Base-by-base conservation (phyloP, 176 grass and related monocot genomes). In the Puccinellia tenuiflora region DNA sequence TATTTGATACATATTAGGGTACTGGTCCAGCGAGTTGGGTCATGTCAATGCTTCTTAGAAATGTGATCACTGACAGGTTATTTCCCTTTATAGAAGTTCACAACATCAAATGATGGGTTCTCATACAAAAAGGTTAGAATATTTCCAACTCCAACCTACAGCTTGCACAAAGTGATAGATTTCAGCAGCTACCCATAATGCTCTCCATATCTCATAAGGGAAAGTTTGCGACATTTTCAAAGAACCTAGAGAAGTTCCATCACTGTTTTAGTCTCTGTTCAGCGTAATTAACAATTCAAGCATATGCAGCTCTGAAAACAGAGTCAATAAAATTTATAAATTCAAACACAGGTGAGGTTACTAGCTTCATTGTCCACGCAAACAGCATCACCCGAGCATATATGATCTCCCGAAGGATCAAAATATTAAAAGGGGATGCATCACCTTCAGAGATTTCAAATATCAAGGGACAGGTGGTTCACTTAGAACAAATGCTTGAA, bases 401-500 rank as follows among this genome's bases (percentile, higher is more conserved):
- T 57, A 86, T 29, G 26, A 11, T 22, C 30, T 72, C 24, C 15
- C 51, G 31, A 86, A 76, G 48, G 42, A 70, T 45, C 21, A 77
- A 50, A 74, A 76, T 3, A 74, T 59, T 76, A 65, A 21, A 68
- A 65, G 75, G 50, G 18, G 62, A 38, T 60, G 82, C 18, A 71
- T 73, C 72, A 87, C 89, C 87, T 87, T 78, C 63, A 39, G 76
- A 75, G 45, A 76, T 59, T 64, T 35, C 24, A 30, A 79, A 50
- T 42, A 85, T 90, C 82, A 92, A 45, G 65, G 42, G 12, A 30
- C 56, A 86, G 86, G 84, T 68, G 89, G 85, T 92, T 96, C 96
- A 81, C 96, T 93, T 42, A 92, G 76, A 78, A 99, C 83, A 85
- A 94, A 99, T 79, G 96, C 93, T 90, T 99, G 85, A 77, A 99